A percentile compares a stretch with the other conserved stretches of the same genome.
These are phyloP conservation scores for Venustampulla echinocandica DNA, from an alignment of 495 filamentous ascomycete species.

Conservation along the genomic window DNA sequence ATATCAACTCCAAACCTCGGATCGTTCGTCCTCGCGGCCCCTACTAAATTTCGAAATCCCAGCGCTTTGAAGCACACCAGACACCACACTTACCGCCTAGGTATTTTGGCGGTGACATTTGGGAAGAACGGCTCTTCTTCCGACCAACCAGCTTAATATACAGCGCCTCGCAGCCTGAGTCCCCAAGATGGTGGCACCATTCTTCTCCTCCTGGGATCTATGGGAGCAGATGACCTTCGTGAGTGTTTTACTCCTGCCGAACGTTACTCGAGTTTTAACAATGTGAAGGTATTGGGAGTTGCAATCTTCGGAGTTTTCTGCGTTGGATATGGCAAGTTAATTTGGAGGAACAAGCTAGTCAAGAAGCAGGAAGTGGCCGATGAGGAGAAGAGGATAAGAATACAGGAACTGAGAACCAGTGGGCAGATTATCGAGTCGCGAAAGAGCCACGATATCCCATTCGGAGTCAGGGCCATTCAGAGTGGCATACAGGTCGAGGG, in stretches of 20 bases:
- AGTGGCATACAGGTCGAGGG: conserved; percentile 79
- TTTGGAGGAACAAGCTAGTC: conserved; percentile 54
- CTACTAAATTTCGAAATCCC: conserved; percentile 60
- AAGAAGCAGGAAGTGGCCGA: conserved; percentile 57
- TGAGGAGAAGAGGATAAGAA: conserved; percentile 47
- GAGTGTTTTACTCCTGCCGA: conserved; percentile 29
- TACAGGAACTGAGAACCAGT: conserved; percentile 44
- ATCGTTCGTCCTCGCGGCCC: conserved; percentile 69
- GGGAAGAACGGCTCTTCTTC: conserved; percentile 77
- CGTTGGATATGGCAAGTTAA: conserved; percentile 45
- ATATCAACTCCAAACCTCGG: too few species aligned
- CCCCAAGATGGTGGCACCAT: too few species aligned
- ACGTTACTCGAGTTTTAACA: conserved; percentile 12
- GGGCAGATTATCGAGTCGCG: conserved; percentile 34
- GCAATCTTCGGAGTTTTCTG: conserved; percentile 43
- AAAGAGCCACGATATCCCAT: conserved; percentile 54
- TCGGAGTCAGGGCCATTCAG: conserved; percentile 83
- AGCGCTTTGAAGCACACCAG: conserved; percentile 35
- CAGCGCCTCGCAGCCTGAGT: too few species aligned
- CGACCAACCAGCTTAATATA: too few species aligned
- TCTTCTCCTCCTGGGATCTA: conserved; percentile 70
- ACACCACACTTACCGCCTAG: too few species aligned
- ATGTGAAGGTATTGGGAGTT: conserved; percentile 33
- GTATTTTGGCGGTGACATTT: too few species aligned
- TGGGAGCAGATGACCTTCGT: conserved; percentile 94